Evolutionary conservation across 441 rosid genomes (phyloP).

Genomic region (Populus tomentosa): DNA sequence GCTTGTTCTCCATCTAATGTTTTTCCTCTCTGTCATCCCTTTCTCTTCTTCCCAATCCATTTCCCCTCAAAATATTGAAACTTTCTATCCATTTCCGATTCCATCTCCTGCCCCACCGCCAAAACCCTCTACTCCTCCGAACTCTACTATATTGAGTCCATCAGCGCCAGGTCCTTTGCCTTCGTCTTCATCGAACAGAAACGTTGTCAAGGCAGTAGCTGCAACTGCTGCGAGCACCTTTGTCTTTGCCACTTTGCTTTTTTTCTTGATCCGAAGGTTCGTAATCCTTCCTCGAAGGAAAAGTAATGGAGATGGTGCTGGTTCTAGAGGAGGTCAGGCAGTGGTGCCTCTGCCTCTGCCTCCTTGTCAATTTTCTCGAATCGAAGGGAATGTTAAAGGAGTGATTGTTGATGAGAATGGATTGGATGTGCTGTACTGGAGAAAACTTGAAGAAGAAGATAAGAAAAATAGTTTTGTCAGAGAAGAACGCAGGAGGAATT

Average conservation of each 20-base stretch:
- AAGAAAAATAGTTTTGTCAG: slow-evolving; percentile 25
- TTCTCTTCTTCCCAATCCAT: slow-evolving; percentile 39
- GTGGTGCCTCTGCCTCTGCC: slow-evolving; percentile 6
- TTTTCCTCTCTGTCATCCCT: slow-evolving; percentile 23
- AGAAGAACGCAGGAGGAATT: slow-evolving; percentile 15
- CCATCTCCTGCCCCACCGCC: slow-evolving; percentile 13
- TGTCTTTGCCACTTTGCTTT: slow-evolving; percentile 50
- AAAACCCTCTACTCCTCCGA: background rate
- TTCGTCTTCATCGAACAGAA: slow-evolving; percentile 18
- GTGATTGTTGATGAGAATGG: slow-evolving; percentile 78
- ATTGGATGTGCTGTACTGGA: slow-evolving; percentile 82
- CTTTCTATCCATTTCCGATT: slow-evolving; percentile 38
- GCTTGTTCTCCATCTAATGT: slow-evolving; percentile 19
- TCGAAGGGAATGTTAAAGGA: slow-evolving; percentile 48
- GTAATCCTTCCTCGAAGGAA: slow-evolving; percentile 25
- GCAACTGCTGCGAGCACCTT: slow-evolving; percentile 61
- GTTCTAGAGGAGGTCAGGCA: slow-evolving; percentile 15
- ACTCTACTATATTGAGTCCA: background rate
- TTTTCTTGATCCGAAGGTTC: slow-evolving; percentile 39
- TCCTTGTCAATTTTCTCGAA: slow-evolving; percentile 28
- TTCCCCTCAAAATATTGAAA: slow-evolving; percentile 55
- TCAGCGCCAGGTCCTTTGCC: slow-evolving; percentile 18
- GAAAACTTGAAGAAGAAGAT: slow-evolving; percentile 39
- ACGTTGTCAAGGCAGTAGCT: slow-evolving; percentile 57
- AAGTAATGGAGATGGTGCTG: slow-evolving; percentile 14